Base-by-base conservation (phyloP, 192 early-diverging fungal genomes). In the Mortierella alpina region DNA sequence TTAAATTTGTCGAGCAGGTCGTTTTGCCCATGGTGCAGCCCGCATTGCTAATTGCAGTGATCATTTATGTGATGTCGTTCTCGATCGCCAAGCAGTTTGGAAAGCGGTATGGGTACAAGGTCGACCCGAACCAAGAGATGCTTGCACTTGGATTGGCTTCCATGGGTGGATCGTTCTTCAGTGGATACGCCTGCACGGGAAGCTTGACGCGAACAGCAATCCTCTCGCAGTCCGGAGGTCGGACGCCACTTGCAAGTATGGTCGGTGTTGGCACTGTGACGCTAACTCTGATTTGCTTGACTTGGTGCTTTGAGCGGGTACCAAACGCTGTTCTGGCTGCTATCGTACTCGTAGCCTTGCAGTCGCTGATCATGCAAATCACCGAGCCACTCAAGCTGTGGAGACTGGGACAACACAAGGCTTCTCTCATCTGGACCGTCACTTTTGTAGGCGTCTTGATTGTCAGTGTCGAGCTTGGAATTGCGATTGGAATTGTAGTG, bases 291-390 rank as follows among this genome's bases (percentile, higher is more conserved):
- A 93, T 92, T 69, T 83, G 86, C 13, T 80, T 97, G 73, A 95
- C 96, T 20, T 91, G 90, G 13, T 90, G 90, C 20, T 94, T 97
- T 83, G 92, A 91, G 76, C 95, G 91, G 62, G 93, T 97, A 42
- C 93, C 96, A 2, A 91, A 88, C 58, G 87, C 93, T 17, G 82
- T 90, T 0, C 84, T 97, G 50, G 90, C 94, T 5, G 95, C 94
- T 1, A 90, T 97, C 63, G 92, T 96, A 51, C 89, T 96, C 41
- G 77, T 84, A 39, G 86, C 86, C 4, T 31, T 80, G 2, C 77
- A 80, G 66, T 80, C 77, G 1, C 44, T 80, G 14, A 39, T 80
- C 18, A 80, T 80, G 77, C 75, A 79, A 41, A 79, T 79, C 18
- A 71, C 57, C 0, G 75, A 79, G 23, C 75, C 75, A 5, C 7